Evolutionary conservation across 805 yeast species (phyloP).

Genomic region (Cyberlindnera japonica): DNA sequence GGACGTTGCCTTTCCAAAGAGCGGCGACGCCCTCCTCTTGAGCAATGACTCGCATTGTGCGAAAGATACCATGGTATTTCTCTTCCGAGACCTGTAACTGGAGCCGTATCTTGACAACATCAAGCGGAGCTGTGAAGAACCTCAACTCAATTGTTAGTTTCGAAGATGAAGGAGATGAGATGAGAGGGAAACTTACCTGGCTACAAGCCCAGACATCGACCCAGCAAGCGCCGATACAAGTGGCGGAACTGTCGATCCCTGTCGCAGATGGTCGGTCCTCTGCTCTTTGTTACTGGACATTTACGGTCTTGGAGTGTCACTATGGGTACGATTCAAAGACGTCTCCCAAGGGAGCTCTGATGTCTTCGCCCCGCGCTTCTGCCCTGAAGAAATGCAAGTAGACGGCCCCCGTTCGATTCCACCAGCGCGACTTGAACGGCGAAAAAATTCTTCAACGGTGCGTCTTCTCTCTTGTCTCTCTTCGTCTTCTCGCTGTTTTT

Average conservation of each 20-base stretch:
- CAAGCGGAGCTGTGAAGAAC: slow-evolving; percentile 71
- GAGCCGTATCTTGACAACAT: slow-evolving; percentile 70
- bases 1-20: slow-evolving; percentile 95
- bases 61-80: slow-evolving; percentile 34
- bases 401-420: too few species aligned
- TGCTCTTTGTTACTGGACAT: neutral
- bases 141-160: slow-evolving; percentile 29
- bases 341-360: neutral
- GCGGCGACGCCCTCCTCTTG: slow-evolving; percentile 67
- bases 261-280: slow-evolving; percentile 39
- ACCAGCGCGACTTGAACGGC: too few species aligned
- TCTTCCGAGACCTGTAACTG: slow-evolving; percentile 48
- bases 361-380: neutral
- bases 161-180: slow-evolving; percentile 33
- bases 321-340: neutral
- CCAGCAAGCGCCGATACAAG: slow-evolving; percentile 42
- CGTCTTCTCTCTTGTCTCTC: too few species aligned
- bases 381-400: too few species aligned
- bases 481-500: neutral
- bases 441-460: neutral
- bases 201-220: slow-evolving; percentile 43
- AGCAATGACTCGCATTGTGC: slow-evolving; percentile 41
- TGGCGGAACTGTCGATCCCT: slow-evolving; percentile 41
- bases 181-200: slow-evolving; percentile 19
- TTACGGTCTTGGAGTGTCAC: neutral